Evolutionary conservation across 2,329 filamentous ascomycete genomes (phyloP).

Genomic region (Phaeosphaeria sp.): DNA sequence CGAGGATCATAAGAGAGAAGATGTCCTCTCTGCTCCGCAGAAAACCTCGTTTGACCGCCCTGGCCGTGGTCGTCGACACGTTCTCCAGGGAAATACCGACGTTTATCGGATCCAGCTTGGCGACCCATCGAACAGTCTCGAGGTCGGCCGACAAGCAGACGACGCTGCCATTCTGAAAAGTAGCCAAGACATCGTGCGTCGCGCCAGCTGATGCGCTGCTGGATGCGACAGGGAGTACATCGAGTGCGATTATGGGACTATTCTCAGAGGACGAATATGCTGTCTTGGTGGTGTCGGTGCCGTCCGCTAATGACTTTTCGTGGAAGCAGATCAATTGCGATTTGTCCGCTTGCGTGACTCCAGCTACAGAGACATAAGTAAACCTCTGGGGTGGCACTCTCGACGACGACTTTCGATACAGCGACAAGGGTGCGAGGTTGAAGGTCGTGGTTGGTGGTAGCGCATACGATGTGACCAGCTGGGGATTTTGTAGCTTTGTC

Average conservation of each 20-base stretch:
- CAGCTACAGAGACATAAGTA: constrained; percentile 62
- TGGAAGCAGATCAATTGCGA: constrained; percentile 62
- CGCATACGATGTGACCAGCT: constrained; percentile 66
- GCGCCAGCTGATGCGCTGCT: constrained; percentile 20
- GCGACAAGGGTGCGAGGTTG: constrained; percentile 64
- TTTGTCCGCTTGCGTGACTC: constrained; percentile 55
- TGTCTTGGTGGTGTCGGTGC: constrained; percentile 43
- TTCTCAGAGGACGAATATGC: constrained; percentile 34
- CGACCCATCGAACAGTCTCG: constrained; percentile 40
- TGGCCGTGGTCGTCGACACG: constrained; percentile 44
- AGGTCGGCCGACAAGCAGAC: constrained; percentile 66
- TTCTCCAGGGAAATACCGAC: constrained; percentile 42
- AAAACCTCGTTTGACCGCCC: constrained; percentile 52
- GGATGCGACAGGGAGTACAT: constrained; percentile 37
- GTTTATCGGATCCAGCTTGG: constrained; percentile 23
- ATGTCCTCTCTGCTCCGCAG: constrained; percentile 55
- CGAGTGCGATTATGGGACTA: constrained; percentile 38
- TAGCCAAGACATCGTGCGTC: constrained; percentile 59
- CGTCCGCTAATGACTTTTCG: constrained; percentile 54
- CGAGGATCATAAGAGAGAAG: constrained; percentile 46
- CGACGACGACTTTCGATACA: constrained; percentile 59
- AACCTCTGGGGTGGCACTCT: constrained; percentile 57
- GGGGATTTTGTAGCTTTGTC: constrained; percentile 65
- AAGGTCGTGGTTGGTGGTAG: constrained; percentile 66
- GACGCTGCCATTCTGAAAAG: constrained; percentile 68